Base-by-base conservation (phyloP, 495 filamentous ascomycete genomes). In the Lasiosphaeria ovina region DNA sequence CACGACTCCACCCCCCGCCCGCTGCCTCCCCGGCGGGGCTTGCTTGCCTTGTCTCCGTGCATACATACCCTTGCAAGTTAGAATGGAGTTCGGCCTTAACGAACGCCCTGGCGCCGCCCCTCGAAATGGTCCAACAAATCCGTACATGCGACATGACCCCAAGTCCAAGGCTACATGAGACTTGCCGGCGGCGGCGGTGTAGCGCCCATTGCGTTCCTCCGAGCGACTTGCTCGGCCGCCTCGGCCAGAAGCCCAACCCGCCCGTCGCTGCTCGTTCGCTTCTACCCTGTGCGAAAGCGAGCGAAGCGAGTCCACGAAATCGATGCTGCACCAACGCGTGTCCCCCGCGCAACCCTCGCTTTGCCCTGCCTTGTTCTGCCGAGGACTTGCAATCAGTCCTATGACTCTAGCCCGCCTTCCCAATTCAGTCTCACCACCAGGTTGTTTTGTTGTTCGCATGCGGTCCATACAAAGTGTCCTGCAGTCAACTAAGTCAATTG, bases 1-100 rank as follows among this genome's bases (percentile, higher is more conserved):
- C 31, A 49, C 47, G 10, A 6, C 17, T 9, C 40, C 40, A 44
- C 40, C 40, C n/a, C 42, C 42, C 42, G 10, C n/a, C n/a, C n/a
- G n/a, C n/a, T n/a, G n/a, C n/a, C n/a, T n/a, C n/a, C n/a, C n/a
- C n/a, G n/a, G n/a, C n/a, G n/a, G 42, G 42, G 42, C 42, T 45
- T 14, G 17, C 31, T 32, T 55, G 40, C 10, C 51, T 53, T 55
- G 51, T 55, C 58, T 51, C 63, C 51, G 35, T 50, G 42, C 14
- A 49, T 59, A 62, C 14, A 49, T 59, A 62, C 55, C 51, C 60
- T 61, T 63, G 60, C 54, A 57, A 38, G 57, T 55, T 57, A 60
- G 52, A 53, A 35, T 42, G 55, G 35, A 54, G 57, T 49, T 55
- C 53, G 55, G 55, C 52, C 57, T 58, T 51, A 47, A 44, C 54